Evolutionary conservation across 805 yeast species (phyloP), one percentile per base, ranked within the genome.

Genomic region (Metschnikowia gelsemii): DNA sequence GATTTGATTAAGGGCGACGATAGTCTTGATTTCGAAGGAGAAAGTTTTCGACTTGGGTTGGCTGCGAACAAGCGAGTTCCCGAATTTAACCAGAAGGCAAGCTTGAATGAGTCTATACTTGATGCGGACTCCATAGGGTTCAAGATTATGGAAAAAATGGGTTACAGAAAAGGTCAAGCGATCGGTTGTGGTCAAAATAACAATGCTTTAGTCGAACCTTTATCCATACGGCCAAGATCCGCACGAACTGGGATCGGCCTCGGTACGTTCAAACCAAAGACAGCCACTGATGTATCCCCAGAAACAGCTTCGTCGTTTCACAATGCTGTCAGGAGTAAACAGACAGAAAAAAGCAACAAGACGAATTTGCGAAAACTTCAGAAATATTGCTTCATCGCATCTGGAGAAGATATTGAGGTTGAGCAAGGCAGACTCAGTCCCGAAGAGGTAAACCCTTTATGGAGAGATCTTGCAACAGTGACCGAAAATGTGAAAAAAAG

Each of bases 111-210:
- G 33, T 46, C 54, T 13, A 49, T 50, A 12, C 37, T 50, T n/a
- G 28, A 43, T 16, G 31, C 32, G 20, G 35, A 35, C 21, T 51
- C 52, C 0, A 62, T 68, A 35, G 82, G 79, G 0, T 60, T 76
- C 18, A 50, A 66, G 5, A 77, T 79, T 46, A 78, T 80, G 84
- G 63, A 66, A 49, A 73, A 66, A 49, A 79, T 80, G 84, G 85
- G 84, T 1, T 80, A 68, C 52, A 67, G 62, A 40, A 54, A 69
- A 3, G 83, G 82, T 14, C 63, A 68, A 19, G 51, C 68, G 0
- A 56, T 77, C 13, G 82, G 83, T 43, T 52, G 19, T n/a, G 41
- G 9, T 41, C 50, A 22, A 22, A 46, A 17, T 19, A 21, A 13
- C 2, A 48, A 51, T 4, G 65, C 63, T 0, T 19, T 61, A 4